These are phyloP conservation scores for Symmetrospora coprosmae DNA, from an alignment of 768 basidiomycete genomes.

Conservation along the genomic window DNA sequence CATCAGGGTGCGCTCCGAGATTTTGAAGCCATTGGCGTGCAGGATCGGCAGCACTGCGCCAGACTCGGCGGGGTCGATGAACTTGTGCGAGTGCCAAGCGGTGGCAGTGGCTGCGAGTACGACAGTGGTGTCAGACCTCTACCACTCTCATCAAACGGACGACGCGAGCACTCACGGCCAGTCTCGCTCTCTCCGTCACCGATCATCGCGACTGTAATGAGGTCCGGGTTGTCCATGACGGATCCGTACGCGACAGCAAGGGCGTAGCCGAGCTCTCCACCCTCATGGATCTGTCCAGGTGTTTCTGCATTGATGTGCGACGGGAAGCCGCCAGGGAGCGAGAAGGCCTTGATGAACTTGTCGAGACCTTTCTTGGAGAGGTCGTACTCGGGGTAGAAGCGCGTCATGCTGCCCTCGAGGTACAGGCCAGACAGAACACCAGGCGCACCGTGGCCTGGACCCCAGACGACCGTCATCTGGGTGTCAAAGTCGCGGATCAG, in stretches of 20 bases:
- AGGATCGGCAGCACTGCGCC: conserved; percentile 85
- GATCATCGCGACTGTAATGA: conserved; percentile 57
- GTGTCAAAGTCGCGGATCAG: conserved; percentile 38
- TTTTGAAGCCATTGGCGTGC: conserved; percentile 64
- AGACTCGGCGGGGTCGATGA: conserved; percentile 73
- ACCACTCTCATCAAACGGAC: not conserved
- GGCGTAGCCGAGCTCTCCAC: conserved; percentile 67
- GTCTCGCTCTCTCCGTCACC: conserved; percentile 29
- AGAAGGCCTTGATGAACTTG: conserved; percentile 60
- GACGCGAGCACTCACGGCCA: conserved; percentile 19
- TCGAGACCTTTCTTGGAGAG: conserved; percentile 43
- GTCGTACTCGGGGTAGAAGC: conserved; percentile 42
- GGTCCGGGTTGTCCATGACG: conserved; percentile 79
- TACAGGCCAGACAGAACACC: conserved; percentile 72
- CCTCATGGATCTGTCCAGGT: conserved; percentile 81
- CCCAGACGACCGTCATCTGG: conserved; percentile 12
- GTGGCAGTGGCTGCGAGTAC: conserved; percentile 34
- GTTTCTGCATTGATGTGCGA: conserved; percentile 57
- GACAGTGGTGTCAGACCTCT: not conserved
- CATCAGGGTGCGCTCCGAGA: conserved; percentile 74
- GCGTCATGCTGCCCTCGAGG: conserved; percentile 57
- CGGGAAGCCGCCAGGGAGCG: conserved; percentile 61
- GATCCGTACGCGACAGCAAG: conserved; percentile 65
- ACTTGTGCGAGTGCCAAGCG: conserved; percentile 53
- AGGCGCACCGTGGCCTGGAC: conserved; percentile 65